Conservation (phyloP, 202 grass and related monocot genomes). For the Hordeum pubiflorum region DNA sequence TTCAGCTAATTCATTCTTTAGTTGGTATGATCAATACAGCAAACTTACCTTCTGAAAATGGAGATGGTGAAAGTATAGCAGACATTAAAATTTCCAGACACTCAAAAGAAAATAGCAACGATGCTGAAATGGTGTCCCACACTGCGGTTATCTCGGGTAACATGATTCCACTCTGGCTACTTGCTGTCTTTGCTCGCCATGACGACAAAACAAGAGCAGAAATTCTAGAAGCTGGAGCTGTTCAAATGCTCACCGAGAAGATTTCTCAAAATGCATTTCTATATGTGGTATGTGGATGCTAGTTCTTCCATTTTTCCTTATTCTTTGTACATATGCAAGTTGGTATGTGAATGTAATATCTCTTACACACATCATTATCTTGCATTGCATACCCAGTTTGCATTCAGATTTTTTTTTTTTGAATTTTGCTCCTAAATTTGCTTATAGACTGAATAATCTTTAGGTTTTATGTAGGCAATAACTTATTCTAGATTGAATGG, state of each 20-base stretch:
- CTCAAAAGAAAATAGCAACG: slow-evolving; percentile 54
- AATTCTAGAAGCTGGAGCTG: slow-evolving; percentile 76
- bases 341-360: slow-evolving; percentile 12
- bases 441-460: slow-evolving; percentile 2
- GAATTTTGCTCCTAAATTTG: background rate
- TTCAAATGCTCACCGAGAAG: slow-evolving; percentile 81
- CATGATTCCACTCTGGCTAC: slow-evolving; percentile 93
- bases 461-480: slow-evolving; percentile 4
- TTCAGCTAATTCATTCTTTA: slow-evolving; percentile 73
- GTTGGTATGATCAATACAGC: slow-evolving; percentile 83
- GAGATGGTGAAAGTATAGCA: slow-evolving; percentile 50
- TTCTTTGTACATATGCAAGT: slow-evolving; percentile 12
- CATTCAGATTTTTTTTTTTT: background rate
- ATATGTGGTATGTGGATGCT: slow-evolving; percentile 52
- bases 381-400: background rate
- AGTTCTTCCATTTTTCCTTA: slow-evolving; percentile 3
- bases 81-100: slow-evolving; percentile 84
- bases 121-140: slow-evolving; percentile 47
- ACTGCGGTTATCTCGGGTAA: slow-evolving; percentile 83
- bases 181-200: slow-evolving; percentile 76
- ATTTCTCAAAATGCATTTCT: slow-evolving; percentile 93
- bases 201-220: slow-evolving; percentile 63
- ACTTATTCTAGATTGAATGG: background rate
- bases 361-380: slow-evolving; percentile 14
- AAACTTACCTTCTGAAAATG: slow-evolving; percentile 51